phyloP scores from a whole-genome alignment of 371 early-diverging fungal genomes.

The Encephalitozoon hellem region DNA sequence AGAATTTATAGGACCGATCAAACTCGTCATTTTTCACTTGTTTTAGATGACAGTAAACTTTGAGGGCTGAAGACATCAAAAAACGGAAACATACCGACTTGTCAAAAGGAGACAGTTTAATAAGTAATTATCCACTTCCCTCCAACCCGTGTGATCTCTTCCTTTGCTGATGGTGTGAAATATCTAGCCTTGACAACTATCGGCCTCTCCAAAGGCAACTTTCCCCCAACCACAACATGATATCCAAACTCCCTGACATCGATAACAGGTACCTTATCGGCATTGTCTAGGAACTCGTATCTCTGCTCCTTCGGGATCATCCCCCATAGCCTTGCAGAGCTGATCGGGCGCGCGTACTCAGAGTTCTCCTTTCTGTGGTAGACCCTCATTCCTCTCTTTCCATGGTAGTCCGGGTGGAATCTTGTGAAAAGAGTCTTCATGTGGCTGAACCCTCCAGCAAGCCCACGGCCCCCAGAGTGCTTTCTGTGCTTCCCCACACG shows the following conservation, averaged over 20 bases:
- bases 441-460: conserved; percentile 96
- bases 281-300: conserved; percentile 71
- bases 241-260: conserved; percentile 66
- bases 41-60: neutral
- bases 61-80: neutral
- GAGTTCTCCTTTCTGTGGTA: conserved; percentile 89
- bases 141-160: conserved; percentile 94
- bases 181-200: conserved; percentile 91
- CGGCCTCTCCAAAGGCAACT: conserved; percentile 71
- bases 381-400: conserved; percentile 98
- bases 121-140: conserved; percentile 67
- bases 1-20: neutral
- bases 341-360: conserved; percentile 74
- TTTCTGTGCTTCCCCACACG: conserved; percentile 91
- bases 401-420: conserved; percentile 99
- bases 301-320: conserved; percentile 80
- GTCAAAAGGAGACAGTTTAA: neutral
- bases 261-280: conserved; percentile 66
- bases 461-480: conserved; percentile 99
- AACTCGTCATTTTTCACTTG: neutral
- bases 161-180: conserved; percentile 82
- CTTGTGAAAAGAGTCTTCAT: conserved; percentile 98
- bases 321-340: conserved; percentile 83
- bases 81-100: neutral
- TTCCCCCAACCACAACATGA: conserved; percentile 90